Evolutionary conservation across 1,284 basidiomycete genomes (phyloP).

Genomic region (Anthracocystis setariae): DNA sequence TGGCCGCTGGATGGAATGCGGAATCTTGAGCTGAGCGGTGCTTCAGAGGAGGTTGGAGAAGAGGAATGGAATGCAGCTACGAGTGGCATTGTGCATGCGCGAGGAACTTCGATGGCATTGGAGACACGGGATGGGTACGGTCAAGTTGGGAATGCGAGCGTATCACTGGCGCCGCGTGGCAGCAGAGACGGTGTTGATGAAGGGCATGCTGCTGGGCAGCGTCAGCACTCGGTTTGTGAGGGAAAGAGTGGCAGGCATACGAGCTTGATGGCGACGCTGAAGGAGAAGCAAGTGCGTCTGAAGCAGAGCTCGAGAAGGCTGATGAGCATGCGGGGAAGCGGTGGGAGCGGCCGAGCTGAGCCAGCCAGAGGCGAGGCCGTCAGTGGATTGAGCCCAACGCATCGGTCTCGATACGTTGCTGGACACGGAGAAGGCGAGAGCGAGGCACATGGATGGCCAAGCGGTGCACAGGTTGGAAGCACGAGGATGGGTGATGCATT

Average conservation of each 20-base stretch:
- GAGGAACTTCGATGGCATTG: conserved; percentile 28
- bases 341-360: neutral
- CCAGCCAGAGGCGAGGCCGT: neutral
- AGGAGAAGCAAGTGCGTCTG: conserved; percentile 37
- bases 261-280: conserved; percentile 42
- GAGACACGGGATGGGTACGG: neutral
- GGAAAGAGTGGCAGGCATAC: conserved; percentile 1
- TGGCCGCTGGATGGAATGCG: conserved; percentile 24
- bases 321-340: conserved; percentile 22
- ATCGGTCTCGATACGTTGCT: neutral
- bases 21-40: conserved; percentile 9
- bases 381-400: too few relatives aligned
- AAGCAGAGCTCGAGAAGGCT: conserved; percentile 30
- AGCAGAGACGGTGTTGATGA: neutral
- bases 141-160: neutral
- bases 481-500: neutral
- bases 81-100: conserved; percentile 16
- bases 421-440: neutral
- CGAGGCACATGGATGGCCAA: neutral
- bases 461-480: neutral
- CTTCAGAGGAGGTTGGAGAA: neutral
- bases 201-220: conserved; percentile 23
- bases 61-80: conserved; percentile 13
- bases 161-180: neutral
- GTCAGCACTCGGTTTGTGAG: conserved; percentile 4